These are phyloP conservation scores for Hypoxylon sp. DNA, from an alignment of 2,329 filamentous ascomycete species.

Conservation along the genomic window DNA sequence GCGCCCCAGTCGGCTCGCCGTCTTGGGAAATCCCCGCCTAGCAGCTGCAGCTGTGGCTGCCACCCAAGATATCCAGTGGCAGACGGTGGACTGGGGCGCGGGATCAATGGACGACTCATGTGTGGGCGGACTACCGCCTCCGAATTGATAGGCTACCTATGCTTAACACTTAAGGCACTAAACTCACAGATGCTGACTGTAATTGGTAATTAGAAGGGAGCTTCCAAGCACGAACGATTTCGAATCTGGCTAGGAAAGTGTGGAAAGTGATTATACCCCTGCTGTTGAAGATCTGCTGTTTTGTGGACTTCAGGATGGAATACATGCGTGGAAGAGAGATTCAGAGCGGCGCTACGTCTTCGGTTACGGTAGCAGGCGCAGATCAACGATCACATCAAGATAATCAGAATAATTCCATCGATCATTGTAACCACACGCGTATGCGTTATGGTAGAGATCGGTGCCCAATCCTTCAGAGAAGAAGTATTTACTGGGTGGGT, in stretches of 20 bases:
- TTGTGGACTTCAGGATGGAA: slow-evolving; percentile 32
- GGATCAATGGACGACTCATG: slow-evolving; percentile 40
- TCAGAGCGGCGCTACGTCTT: slow-evolving; percentile 20
- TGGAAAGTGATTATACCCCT: slow-evolving; percentile 40
- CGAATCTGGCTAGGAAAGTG: slow-evolving; percentile 13
- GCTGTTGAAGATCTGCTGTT: slow-evolving; percentile 29
- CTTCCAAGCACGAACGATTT: slow-evolving; percentile 12
- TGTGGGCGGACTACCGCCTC: slow-evolving; percentile 24
- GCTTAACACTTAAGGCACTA: slow-evolving; percentile 17
- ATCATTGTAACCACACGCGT: slow-evolving; percentile 42
- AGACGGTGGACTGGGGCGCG: slow-evolving; percentile 45
- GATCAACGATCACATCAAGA: slow-evolving; percentile 42
- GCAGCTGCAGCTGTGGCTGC: slow-evolving; percentile 45
- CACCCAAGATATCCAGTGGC: slow-evolving; percentile 47
- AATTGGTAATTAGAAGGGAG: slow-evolving; percentile 28
- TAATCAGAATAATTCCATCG: slow-evolving; percentile 44
- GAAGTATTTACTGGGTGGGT: slow-evolving; percentile 21
- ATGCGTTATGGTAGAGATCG: slow-evolving; percentile 39
- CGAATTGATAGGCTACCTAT: slow-evolving; percentile 34
- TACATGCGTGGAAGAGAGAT: slow-evolving; percentile 4
- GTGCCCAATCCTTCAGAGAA: slow-evolving; percentile 36
- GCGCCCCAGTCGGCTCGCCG: slow-evolving; percentile 49
- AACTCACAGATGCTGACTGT: slow-evolving; percentile 21
- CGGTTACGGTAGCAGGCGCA: slow-evolving; percentile 38
- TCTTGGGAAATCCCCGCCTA: slow-evolving; percentile 48